Evolutionary conservation across 2,329 filamentous ascomycete genomes (phyloP).

Genomic region (Gliomastix tumulicola): DNA sequence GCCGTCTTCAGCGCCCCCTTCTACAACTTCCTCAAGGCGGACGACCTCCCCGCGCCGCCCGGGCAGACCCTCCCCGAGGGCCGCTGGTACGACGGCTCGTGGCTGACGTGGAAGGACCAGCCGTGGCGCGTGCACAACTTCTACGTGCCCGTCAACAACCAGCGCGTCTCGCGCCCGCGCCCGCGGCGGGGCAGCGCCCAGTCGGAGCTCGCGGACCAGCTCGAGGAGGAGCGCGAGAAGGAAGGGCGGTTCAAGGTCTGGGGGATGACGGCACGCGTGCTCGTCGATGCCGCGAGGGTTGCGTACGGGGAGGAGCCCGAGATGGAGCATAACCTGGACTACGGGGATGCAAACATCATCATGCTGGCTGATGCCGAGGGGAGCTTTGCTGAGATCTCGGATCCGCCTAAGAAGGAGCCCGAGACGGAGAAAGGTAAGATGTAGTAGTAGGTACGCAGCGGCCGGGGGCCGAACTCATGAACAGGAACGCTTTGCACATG

Average conservation of each 20-base stretch:
- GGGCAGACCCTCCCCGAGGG: conserved; percentile 35
- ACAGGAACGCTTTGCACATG: no score
- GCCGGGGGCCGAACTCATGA: no score
- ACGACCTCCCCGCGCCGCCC: conserved; percentile 43
- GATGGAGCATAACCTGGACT: conserved; percentile 61
- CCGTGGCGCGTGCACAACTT: conserved; percentile 91
- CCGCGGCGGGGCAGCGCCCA: conserved; percentile 24
- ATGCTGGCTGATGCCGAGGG: conserved; percentile 36
- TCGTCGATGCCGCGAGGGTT: conserved; percentile 80
- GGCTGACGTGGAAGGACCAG: conserved; percentile 71
- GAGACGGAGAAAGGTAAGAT: conserved; percentile 13
- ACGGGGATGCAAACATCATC: conserved; percentile 48
- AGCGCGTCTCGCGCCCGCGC: conserved; percentile 59
- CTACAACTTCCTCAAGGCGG: conserved; percentile 65
- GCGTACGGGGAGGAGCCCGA: conserved; percentile 79
- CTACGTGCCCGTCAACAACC: conserved; percentile 71
- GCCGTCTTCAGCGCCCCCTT: conserved; percentile 91
- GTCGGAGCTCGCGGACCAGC: conserved; percentile 31
- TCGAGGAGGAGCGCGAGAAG: conserved; percentile 39
- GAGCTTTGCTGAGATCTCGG: conserved; percentile 31
- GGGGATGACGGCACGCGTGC: conserved; percentile 87
- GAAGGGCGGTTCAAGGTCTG: conserved; percentile 72
- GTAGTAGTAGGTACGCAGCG: no score
- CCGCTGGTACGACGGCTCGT: conserved; percentile 79
- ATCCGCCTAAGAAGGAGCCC: conserved; percentile 15